Conservation (phyloP, 306 rosid species). For the Vachellia collinsii region DNA sequence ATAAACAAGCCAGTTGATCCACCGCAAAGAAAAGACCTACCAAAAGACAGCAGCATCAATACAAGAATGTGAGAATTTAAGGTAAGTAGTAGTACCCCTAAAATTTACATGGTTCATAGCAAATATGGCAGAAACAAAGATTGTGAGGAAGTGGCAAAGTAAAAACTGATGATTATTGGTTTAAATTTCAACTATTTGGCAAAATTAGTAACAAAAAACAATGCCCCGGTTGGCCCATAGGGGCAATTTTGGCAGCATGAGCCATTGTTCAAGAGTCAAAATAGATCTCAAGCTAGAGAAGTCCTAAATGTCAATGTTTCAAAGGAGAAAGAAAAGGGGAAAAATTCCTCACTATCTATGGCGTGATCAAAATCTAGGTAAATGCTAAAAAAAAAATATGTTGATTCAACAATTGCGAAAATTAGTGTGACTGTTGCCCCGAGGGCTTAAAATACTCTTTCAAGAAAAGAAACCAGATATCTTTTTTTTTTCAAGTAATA, state of each 20-base stretch:
- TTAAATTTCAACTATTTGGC: neutral
- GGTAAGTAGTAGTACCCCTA: neutral
- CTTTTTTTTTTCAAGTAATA: too few relatives aligned
- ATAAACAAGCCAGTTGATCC: slow-evolving; percentile 98
- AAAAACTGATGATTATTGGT: slow-evolving; percentile 8
- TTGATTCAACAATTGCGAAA: neutral
- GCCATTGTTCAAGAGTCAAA: neutral
- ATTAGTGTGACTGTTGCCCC: neutral
- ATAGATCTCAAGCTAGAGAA: neutral
- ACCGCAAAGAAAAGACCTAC: slow-evolving; percentile 92
- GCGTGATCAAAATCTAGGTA: neutral
- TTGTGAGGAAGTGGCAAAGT: neutral
- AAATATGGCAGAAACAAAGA: neutral
- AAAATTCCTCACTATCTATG: neutral
- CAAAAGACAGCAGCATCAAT: slow-evolving; percentile 32
- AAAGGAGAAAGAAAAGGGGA: neutral
- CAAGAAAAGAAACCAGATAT: neutral
- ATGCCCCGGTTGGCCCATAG: slow-evolving; percentile 7
- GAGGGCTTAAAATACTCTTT: neutral
- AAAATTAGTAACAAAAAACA: neutral
- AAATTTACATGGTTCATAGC: neutral
- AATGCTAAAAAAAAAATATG: neutral
- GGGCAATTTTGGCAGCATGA: neutral
- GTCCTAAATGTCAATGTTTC: neutral
- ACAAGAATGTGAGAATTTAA: slow-evolving; percentile 6